Base-by-base conservation (phyloP, 2,329 filamentous ascomycete genomes). In the Penicillium nordicum region DNA sequence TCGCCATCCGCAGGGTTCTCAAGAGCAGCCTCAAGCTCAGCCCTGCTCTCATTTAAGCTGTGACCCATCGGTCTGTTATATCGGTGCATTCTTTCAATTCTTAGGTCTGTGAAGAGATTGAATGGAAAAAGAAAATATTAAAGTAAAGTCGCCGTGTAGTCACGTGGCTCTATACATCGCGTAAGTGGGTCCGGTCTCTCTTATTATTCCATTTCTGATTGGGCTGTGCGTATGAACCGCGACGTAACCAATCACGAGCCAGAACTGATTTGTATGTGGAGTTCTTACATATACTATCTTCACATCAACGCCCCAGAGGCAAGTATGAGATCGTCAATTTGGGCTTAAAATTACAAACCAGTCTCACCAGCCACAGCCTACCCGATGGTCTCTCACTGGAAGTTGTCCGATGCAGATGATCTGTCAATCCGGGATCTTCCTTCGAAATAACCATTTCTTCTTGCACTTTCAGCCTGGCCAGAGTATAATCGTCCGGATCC, bases 1-100 rank as follows among this genome's bases (percentile, higher is more conserved):
- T 37, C 58, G 5, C 23, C 45, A 10, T 49, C 42, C 52, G 59
- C 60, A 4, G 58, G 46, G 36, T 44, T 57, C 25, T 57, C 52
- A 2, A 54, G 49, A 8, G 18, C 50, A 18, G 14, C 32, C 29
- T 30, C 29, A 30, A 30, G 29, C 29, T 30, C 29, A 11, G 27
- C 27, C 27, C 27, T 29, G 34, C 8, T 5, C 7, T 37, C 34
- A 37, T 3, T 37, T 0, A 16, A 37, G 34, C 8, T 37, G 34
- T n/a, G 34, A 10, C 16, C n/a, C 16, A 3, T 37, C 1, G 16
- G 16, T 37, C 8, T 9, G 16, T n/a, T 37, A n/a, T n/a, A n/a
- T 37, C 34, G 34, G 16, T 1, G 34, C 34, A 37, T 37, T n/a
- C 7, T 37, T n/a, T n/a, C 3, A n/a, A 8, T 37, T n/a, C 7